These are phyloP conservation scores for Penicillium canariense DNA, from an alignment of 495 filamentous ascomycete genomes.

Conservation along the genomic window DNA sequence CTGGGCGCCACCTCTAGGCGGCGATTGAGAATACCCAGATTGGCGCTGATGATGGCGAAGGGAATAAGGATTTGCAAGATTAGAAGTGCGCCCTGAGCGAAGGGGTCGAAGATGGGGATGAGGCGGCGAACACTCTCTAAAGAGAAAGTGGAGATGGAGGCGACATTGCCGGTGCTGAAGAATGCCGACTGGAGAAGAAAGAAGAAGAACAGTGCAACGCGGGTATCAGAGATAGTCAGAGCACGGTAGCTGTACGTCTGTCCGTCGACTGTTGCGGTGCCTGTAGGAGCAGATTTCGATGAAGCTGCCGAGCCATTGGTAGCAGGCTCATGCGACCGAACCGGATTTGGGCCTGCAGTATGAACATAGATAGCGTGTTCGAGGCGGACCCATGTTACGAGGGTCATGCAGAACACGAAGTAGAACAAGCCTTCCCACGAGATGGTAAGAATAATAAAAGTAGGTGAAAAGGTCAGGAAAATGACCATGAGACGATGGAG, in stretches of 20 bases:
- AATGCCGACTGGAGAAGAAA: conserved; percentile 92
- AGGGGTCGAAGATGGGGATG: conserved; percentile 92
- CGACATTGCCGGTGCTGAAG: conserved; percentile 96
- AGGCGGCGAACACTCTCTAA: conserved; percentile 87
- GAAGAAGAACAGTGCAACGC: conserved; percentile 91
- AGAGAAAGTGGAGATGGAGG: conserved; percentile 91
- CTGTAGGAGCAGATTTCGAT: conserved; percentile 31
- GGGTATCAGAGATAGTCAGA: conserved; percentile 75
- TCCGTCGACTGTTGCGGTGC: conserved; percentile 31
- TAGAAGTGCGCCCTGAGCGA: conserved; percentile 84
- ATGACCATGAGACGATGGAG: conserved; percentile 85
- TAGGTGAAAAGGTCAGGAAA: conserved; percentile 90
- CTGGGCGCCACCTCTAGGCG: conserved; percentile 74
- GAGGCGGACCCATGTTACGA: conserved; percentile 86
- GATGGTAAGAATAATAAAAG: conserved; percentile 95
- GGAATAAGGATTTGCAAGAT: conserved; percentile 90
- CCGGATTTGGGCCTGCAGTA: conserved; percentile 30
- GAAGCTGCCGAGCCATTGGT: conserved; percentile 12
- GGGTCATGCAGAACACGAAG: conserved; percentile 76
- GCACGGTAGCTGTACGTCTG: conserved; percentile 59
- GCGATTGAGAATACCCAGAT: conserved; percentile 90
- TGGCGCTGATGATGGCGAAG: conserved; percentile 89
- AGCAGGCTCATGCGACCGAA: not conserved
- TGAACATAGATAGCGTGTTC: conserved; percentile 76
- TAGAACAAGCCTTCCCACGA: conserved; percentile 98